Evolutionary conservation across 345 rosid genomes (phyloP), one percentile per base, ranked within the genome.

Genomic region (Odontarrhena argentea): DNA sequence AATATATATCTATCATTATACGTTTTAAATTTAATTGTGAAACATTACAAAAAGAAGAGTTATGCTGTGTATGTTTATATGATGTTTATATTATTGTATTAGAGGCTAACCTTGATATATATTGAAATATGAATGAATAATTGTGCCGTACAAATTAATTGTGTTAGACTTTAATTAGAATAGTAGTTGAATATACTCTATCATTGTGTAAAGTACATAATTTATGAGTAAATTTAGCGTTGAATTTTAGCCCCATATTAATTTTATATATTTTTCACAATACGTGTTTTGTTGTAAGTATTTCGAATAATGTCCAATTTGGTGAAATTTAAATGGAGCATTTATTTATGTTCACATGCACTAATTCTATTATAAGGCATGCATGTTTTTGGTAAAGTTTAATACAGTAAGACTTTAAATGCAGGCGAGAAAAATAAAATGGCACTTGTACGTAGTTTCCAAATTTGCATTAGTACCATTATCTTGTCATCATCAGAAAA

Each of bases 261-360:
- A 30, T 60, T 50, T 8, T 22, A 1, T 12, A 24, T 7, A 5
- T 48, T 49, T 38, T 48, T 12, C 59, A 49, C 15, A 51, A 69
- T 42, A 60, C 61, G 74, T 69, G 61, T 60, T 69, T 61, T 14
- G 60, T 7, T 52, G 74, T 60, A 60, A 52, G 68, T 43, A 9
- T 43, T 24, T 35, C 5, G n/a, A 60, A 52, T 60, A 41, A 69
- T 30, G 57, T 40, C 42, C 28, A 42, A 2, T 30, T 11, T 22
- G 1, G 9, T 38, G 9, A 3, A 3, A 48, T 10, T 38, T 40
- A 47, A 47, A 68, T 28, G 57, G 12, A 38, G 55, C 63, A 45
- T 45, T n/a, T 34, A 34, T 44, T 25, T 30, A 42, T 53, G 36
- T 32, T 32, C 36, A 32, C 36, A 32, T 32, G 3, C 7, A 42